Evolutionary conservation across 345 rosid species (phyloP), one percentile per base, ranked within the genome.

Genomic region (Hirschfeldia incana): DNA sequence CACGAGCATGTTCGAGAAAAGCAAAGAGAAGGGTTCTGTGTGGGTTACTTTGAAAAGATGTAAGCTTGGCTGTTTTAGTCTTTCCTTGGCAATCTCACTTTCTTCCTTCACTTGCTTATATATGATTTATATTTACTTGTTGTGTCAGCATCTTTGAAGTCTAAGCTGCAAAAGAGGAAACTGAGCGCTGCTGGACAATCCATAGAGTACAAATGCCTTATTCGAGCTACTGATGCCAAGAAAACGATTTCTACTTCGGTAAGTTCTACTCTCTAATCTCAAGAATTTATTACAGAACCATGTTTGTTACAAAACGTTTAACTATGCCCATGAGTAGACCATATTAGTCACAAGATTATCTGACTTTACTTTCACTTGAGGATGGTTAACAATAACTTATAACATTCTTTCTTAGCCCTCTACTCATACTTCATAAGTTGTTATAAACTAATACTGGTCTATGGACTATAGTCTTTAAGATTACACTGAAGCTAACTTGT

Each of bases 41-140:
- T 94, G 98, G 98, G 95, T 94, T 68, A 94, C 97, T 64, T 85
- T 94, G 69, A 94, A 94, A 84, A 79, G 98, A 86, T 94, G 98
- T 94, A 86, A 78, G 79, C 27, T 64, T 64, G 42, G 32, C 32
- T 29, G 32, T 29, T 29, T 29, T 29, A 29, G 32, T 29, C 32
- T 29, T 29, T 29, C 3, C 32, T 29, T 29, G 32, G 4, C 39
- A 29, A 33, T 33, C 13, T 32, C 30, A 15, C 11, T 65, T 51
- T 15, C 42, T 34, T 15, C 51, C 21, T 62, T 8, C 42, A 15
- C 60, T 29, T 62, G 10, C 60, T 29, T 62, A 8, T 13, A 27
- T n/a, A 13, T 29, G 32, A 29, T 29, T 29, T 13, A 1, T 55
- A 6, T 65, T 69, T 21, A 67, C 57, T 72, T 53, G 51, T 72